Conservation (phyloP, 2,329 filamentous ascomycete genomes). For the Fusarium drepaniforme region DNA sequence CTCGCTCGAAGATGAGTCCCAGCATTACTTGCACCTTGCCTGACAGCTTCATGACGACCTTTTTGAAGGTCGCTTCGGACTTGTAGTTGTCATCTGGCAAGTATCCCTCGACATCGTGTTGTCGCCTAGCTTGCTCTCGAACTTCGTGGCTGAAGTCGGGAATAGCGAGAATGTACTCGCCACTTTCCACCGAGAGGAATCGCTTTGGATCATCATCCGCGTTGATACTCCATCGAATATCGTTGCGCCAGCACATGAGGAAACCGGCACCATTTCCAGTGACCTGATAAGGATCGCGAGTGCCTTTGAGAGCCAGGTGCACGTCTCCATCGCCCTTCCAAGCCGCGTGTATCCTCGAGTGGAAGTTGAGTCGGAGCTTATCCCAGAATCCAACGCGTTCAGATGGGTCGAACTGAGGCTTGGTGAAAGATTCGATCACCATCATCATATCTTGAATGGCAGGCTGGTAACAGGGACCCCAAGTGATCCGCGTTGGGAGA, state of each 20-base stretch:
- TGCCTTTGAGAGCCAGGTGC: slow-evolving; percentile 90
- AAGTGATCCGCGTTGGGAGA: slow-evolving; percentile 92
- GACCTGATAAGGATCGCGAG: slow-evolving; percentile 92
- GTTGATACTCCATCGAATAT: slow-evolving; percentile 89
- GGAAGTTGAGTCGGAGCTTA: slow-evolving; percentile 94
- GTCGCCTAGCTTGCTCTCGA: slow-evolving; percentile 68
- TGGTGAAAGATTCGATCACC: slow-evolving; percentile 97
- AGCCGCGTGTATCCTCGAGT: slow-evolving; percentile 87
- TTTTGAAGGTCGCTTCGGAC: slow-evolving; percentile 90
- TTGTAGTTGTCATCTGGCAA: slow-evolving; percentile 74
- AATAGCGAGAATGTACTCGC: slow-evolving; percentile 93
- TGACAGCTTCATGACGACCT: slow-evolving; percentile 98
- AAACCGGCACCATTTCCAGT: slow-evolving; percentile 95
- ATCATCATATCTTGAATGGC: slow-evolving; percentile 99
- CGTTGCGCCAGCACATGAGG: slow-evolving; percentile 98
- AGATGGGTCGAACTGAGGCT: slow-evolving; percentile 92
- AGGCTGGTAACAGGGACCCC: slow-evolving; percentile 97
- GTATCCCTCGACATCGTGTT: slow-evolving; percentile 69
- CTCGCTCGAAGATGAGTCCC: slow-evolving; percentile 91
- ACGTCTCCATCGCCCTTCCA: slow-evolving; percentile 98
- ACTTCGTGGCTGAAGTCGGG: slow-evolving; percentile 94
- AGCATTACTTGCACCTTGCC: slow-evolving; percentile 95
- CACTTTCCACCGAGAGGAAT: slow-evolving; percentile 96
- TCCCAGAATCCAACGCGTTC: slow-evolving; percentile 98
- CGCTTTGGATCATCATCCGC: slow-evolving; percentile 88